Evolutionary conservation across 139 green algal species (phyloP), one percentile per base, ranked within the genome.

Genomic region (Trebouxia sp.): DNA sequence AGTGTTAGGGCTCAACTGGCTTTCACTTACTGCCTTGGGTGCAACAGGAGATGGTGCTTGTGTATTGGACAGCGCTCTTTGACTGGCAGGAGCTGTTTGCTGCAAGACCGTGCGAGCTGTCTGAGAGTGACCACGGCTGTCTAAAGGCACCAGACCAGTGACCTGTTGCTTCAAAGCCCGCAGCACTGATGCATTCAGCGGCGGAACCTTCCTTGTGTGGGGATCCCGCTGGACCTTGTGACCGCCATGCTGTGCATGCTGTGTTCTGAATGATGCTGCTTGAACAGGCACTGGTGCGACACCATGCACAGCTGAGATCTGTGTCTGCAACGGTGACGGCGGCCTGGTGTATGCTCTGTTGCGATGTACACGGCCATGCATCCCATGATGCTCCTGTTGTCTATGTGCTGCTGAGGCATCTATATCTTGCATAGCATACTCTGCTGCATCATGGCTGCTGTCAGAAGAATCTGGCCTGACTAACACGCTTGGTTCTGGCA

Each of bases 151-250:
- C 32, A 72, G 62, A 45, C 62, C 62, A 45, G 62, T 45, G 2
- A 72, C 35, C 43, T 72, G 62, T 35, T 72, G 62, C 62, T 45
- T 72, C 62, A 72, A 45, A 22, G 62, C 62, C 43, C 35, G 62
- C 62, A 72, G 42, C 3, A 72, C 62, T 42, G 62, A 32, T 35
- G 43, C 43, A 35, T 72, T 72, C 62, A 72, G 12, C 0, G 62
- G 62, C 32, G 62, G 62, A 1, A 72, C 62, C 62, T 72, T 72
- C 62, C 32, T n/a, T n/a, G n/a, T n/a, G n/a, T n/a, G n/a, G n/a
- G n/a, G n/a, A n/a, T n/a, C n/a, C n/a, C n/a, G n/a, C n/a, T n/a
- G n/a, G n/a, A n/a, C n/a, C n/a, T n/a, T 28, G 35, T 15, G 42
- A 30, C 8, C 15, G 62, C 35, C 32, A 72, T 72, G 62, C 62